phyloP scores from a whole-genome alignment of 257 asterid species.

The Haberlea rhodopensis region DNA sequence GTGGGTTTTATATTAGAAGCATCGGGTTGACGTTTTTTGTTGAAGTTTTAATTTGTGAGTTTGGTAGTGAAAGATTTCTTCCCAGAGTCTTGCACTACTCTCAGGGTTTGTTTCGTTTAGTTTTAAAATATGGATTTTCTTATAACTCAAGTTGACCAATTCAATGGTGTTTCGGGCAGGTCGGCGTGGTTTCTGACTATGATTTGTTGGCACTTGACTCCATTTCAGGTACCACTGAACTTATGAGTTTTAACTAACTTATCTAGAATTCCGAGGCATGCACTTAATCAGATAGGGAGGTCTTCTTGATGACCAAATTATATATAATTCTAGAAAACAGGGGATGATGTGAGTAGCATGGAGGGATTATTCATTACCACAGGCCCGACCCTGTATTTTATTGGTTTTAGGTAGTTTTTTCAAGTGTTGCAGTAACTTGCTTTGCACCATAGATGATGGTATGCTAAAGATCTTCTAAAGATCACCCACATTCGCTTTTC shows the following conservation, averaged over 20 bases:
- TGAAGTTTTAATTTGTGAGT: background rate
- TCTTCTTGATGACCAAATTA: background rate
- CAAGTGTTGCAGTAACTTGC: slow-evolving; percentile 4
- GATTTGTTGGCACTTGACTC: slow-evolving; percentile 84
- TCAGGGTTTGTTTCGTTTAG: background rate
- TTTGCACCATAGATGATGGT: background rate
- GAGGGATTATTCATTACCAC: background rate
- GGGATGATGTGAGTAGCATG: slow-evolving; percentile 12
- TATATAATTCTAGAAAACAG: slow-evolving; percentile 17
- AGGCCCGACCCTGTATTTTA: no score
- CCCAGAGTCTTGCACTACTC: background rate
- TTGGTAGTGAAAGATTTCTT: background rate
- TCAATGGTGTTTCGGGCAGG: slow-evolving; percentile 43
- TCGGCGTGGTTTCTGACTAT: slow-evolving; percentile 92
- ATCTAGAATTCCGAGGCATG: background rate
- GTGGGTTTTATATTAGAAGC: background rate
- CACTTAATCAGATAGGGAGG: slow-evolving; percentile 3
- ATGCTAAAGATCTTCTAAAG: slow-evolving; percentile 1
- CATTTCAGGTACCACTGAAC: slow-evolving; percentile 63
- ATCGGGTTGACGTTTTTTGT: background rate
- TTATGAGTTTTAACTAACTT: slow-evolving; percentile 8
- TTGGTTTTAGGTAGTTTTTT: background rate
- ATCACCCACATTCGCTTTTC: background rate
- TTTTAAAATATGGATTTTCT: background rate
- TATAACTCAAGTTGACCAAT: slow-evolving; percentile 21